Evolutionary conservation across 2,329 filamentous ascomycete species (phyloP).

Genomic region (Aspergillus cejpii): DNA sequence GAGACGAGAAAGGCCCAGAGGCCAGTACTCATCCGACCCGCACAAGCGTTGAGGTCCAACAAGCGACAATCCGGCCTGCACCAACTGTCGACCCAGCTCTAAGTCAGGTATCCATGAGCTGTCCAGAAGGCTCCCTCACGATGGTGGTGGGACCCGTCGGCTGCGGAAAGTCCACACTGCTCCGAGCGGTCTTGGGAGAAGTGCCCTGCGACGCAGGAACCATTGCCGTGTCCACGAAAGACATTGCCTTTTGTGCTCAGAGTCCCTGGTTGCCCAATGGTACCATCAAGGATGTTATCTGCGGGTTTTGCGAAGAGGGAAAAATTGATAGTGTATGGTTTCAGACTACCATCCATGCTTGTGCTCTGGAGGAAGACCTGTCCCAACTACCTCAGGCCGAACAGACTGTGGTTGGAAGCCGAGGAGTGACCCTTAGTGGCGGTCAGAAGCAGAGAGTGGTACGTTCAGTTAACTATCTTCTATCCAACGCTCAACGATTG

Average conservation of each 20-base stretch:
- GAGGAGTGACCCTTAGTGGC: slow-evolving; percentile 41
- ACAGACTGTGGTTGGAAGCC: slow-evolving; percentile 37
- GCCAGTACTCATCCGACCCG: no score
- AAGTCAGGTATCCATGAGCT: no score
- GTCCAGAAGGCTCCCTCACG: no score
- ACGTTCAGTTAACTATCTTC: slow-evolving; percentile 8
- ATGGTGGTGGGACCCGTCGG: slow-evolving; percentile 40
- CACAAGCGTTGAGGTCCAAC: no score
- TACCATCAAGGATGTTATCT: slow-evolving; percentile 23
- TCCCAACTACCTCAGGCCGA: slow-evolving; percentile 24
- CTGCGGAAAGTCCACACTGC: slow-evolving; percentile 43
- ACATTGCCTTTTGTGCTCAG: slow-evolving; percentile 20
- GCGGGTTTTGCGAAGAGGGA: slow-evolving; percentile 22
- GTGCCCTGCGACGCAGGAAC: slow-evolving; percentile 5
- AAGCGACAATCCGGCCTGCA: no score
- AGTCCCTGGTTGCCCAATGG: slow-evolving; percentile 18
- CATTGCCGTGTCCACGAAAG: not conserved
- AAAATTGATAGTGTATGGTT: slow-evolving; percentile 28
- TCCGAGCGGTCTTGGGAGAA: slow-evolving; percentile 32
- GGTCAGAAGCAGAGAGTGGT: slow-evolving; percentile 43
- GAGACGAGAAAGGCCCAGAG: no score
- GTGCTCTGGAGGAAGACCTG: slow-evolving; percentile 26
- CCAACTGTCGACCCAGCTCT: no score
- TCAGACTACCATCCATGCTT: slow-evolving; percentile 20
- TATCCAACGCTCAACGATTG: no score